Evolutionary conservation across 2,329 filamentous ascomycete genomes (phyloP).

Genomic region (Drechslerella coelobrocha): DNA sequence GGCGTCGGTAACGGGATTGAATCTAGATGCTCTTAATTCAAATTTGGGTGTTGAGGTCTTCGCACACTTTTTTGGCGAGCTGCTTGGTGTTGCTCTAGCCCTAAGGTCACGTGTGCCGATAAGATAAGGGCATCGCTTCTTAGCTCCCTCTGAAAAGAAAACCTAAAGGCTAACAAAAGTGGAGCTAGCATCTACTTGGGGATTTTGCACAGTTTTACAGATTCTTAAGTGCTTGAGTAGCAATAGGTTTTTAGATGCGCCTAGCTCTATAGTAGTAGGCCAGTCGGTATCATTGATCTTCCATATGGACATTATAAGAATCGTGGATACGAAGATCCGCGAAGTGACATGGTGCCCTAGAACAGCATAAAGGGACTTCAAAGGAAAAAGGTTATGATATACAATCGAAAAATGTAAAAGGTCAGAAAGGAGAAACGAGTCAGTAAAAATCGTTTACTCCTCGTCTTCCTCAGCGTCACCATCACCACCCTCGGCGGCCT

Average conservation of each 20-base stretch:
- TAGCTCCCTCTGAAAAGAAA: background rate
- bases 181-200: too few species aligned
- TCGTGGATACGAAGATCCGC: constrained; percentile 16
- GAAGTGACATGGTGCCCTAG: constrained; percentile 22
- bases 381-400: constrained; percentile 49
- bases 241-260: too few species aligned
- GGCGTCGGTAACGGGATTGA: background rate
- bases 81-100: constrained; percentile 31
- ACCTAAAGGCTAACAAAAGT: too few species aligned
- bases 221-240: too few species aligned
- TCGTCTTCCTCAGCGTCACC: constrained; percentile 85
- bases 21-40: constrained; percentile 11
- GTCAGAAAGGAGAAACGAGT: constrained; percentile 6
- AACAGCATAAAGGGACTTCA: constrained; percentile 21
- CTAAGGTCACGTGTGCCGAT: constrained; percentile 46
- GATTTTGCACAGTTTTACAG: too few species aligned
- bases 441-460: constrained; percentile 61
- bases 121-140: constrained; percentile 40
- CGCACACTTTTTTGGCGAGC: constrained; percentile 42
- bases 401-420: constrained; percentile 25
- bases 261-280: constrained; percentile 19
- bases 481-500: constrained; percentile 85
- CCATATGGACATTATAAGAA: constrained; percentile 49
- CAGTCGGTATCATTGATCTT: constrained; percentile 44
- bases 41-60: constrained; percentile 49